Percentiles rank a stretch among this genome's conserved stretches.
phyloP scores from a whole-genome alignment of 306 rosid species.

The Arachis stenosperma region DNA sequence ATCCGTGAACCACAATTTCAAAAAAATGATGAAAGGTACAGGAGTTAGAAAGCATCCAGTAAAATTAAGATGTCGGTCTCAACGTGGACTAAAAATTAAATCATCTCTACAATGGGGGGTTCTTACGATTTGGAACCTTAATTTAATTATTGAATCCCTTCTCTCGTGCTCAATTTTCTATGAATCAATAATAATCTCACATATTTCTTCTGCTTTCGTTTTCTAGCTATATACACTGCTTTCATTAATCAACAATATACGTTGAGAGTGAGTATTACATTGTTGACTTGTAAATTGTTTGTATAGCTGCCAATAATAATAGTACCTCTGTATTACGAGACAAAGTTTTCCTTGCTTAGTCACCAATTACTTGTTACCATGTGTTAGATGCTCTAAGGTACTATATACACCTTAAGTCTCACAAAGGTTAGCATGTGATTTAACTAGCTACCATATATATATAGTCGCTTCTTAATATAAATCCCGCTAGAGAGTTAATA shows the following conservation, averaged over 20 bases:
- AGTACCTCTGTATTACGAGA: neutral
- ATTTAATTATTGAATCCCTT: neutral
- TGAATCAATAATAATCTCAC: slow-evolving; percentile 7
- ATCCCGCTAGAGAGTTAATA: too few species aligned
- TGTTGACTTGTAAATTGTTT: slow-evolving; percentile 9
- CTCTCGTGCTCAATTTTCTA: slow-evolving; percentile 1
- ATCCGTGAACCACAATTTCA: too few species aligned
- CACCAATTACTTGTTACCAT: neutral
- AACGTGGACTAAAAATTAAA: neutral
- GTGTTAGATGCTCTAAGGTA: neutral
- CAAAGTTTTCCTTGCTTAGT: slow-evolving; percentile 1
- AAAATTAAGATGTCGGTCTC: neutral
- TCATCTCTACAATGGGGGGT: slow-evolving; percentile 18
- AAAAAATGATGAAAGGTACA: neutral
- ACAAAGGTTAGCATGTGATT: neutral
- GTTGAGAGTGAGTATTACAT: neutral
- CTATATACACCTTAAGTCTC: neutral
- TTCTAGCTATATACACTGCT: neutral
- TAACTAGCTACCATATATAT: neutral
- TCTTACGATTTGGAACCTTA: neutral
- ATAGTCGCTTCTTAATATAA: too few species aligned
- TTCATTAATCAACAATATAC: neutral
- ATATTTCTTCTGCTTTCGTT: slow-evolving; percentile 8
- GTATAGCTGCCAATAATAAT: neutral
- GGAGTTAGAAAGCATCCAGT: neutral